Base-by-base conservation (phyloP, 768 basidiomycete species). In the Russula sp. region DNA sequence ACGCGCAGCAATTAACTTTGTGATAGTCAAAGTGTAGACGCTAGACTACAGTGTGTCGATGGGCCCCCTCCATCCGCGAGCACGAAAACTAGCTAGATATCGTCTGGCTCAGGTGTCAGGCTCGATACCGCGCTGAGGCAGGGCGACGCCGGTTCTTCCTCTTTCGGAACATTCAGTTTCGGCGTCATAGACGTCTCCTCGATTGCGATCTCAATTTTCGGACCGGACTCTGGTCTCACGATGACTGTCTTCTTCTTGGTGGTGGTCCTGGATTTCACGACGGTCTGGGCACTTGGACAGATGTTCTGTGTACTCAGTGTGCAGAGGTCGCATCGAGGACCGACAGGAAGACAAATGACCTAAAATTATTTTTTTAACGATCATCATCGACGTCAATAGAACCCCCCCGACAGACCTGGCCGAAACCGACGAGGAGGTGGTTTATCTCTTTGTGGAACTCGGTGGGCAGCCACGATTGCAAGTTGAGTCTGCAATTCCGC, bases 391-490 rank as follows among this genome's bases (percentile, higher is more conserved):
- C 41, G 45, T 13, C 45, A n/a, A 38, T 13, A 18, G 14, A 47
- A 8, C 36, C n/a, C n/a, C n/a, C n/a, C n/a, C 50, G 16, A 39
- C 58, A 16, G 13, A 55, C 90, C 81, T 93, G 90, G 38, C 90
- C 91, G 61, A 93, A 93, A 0, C 90, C 90, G 4, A 93, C 91
- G 0, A 93, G 79, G 71, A 89, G 68, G 59, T 85, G 85, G 69
- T 93, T 93, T 60, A 93, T 91, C 29, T 91, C 85, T 2, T 75
- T 77, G 62, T 88, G 86, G 5, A 88, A 75, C 59, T 86, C 85
- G 16, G 77, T 79, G 0, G 91, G 90, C 2, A 93, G 79, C 90
- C 90, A 93, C 2, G 89, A 91, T 67, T 93, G 83, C 2, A 93
- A 74, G 65, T 90, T 92, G 45, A 89, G 69, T 63, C 89, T 89